Conservation (phyloP, 495 filamentous ascomycete genomes). For the Symbiotaphrina buchneri region DNA sequence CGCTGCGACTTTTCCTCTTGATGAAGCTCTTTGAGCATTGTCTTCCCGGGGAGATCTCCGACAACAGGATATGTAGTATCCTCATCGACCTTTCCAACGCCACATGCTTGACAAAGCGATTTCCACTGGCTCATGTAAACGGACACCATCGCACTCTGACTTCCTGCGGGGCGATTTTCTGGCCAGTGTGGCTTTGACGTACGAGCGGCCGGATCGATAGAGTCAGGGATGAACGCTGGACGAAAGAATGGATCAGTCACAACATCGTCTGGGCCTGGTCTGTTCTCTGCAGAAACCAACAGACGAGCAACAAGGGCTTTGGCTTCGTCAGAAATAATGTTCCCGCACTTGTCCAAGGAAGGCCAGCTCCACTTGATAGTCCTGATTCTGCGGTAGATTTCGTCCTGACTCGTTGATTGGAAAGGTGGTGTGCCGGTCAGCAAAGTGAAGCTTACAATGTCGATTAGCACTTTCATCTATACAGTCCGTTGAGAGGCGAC, state of each 20-base stretch:
- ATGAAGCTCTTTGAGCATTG: slow-evolving; percentile 41
- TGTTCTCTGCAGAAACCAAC: slow-evolving; percentile 46
- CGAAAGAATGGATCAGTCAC: slow-evolving; percentile 69
- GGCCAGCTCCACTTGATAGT: slow-evolving; percentile 61
- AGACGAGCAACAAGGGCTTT: slow-evolving; percentile 59
- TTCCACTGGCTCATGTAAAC: slow-evolving; percentile 25
- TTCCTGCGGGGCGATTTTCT: slow-evolving; percentile 21
- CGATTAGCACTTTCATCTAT: slow-evolving; percentile 7
- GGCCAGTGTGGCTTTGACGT: slow-evolving; percentile 6
- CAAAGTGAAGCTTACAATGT: slow-evolving; percentile 49
- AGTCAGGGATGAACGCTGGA: slow-evolving; percentile 30
- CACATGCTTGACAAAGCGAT: slow-evolving; percentile 24
- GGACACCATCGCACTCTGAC: slow-evolving; percentile 16
- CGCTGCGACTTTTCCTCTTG: slow-evolving; percentile 47
- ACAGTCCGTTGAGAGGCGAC: slow-evolving; percentile 7
- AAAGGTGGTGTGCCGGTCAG: slow-evolving; percentile 77
- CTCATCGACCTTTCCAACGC: slow-evolving; percentile 17
- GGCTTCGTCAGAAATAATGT: slow-evolving; percentile 33
- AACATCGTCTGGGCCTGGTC: slow-evolving; percentile 60
- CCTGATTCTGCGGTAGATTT: slow-evolving; percentile 60
- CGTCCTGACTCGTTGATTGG: slow-evolving; percentile 65
- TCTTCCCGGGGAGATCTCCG: slow-evolving; percentile 9
- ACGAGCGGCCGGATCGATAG: slow-evolving; percentile 10
- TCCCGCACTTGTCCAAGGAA: slow-evolving; percentile 21
- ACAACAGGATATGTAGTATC: slow-evolving; percentile 7